These are phyloP conservation scores for Ogataea chonburiensis DNA, from an alignment of 805 yeast species.

Conservation along the genomic window DNA sequence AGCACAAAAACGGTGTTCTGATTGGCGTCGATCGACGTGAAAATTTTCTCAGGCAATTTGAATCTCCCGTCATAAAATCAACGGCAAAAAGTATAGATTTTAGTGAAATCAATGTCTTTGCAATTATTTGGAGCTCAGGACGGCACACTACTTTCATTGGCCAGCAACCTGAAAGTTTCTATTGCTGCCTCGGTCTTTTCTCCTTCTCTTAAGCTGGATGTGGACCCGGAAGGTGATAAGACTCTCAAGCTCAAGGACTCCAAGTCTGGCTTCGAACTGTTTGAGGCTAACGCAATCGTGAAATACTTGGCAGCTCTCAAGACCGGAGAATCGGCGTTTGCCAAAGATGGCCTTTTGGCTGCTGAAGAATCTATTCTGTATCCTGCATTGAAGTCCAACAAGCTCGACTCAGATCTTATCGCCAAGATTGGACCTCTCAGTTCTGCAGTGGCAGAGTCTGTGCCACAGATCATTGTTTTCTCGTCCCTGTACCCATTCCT, in stretches of 20 bases:
- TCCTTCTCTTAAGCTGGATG: constrained; percentile 28
- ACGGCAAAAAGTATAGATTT: constrained; percentile 3
- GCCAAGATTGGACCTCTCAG: constrained; percentile 17
- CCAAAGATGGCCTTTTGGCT: constrained; percentile 29
- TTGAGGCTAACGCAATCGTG: constrained; percentile 69
- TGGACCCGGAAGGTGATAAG: constrained; percentile 25
- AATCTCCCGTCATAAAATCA: not conserved
- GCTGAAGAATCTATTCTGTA: constrained; percentile 47
- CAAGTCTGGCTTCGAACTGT: constrained; percentile 46
- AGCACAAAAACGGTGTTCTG: too few species aligned
- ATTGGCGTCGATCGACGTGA: constrained; percentile 11
- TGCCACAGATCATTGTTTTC: constrained; percentile 58
- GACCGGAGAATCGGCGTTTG: constrained; percentile 19
- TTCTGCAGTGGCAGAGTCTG: constrained; percentile 36
- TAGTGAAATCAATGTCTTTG: constrained; percentile 23
- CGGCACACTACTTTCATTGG: constrained; percentile 32
- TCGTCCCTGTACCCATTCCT: constrained; percentile 52
- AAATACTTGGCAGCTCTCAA: constrained; percentile 50
- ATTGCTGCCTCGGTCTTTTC: constrained; percentile 40
- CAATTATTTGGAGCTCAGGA: constrained; percentile 35
- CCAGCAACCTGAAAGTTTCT: constrained; percentile 43
- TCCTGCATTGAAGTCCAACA: constrained; percentile 38
- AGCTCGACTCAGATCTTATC: constrained; percentile 25
- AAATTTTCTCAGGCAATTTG: constrained; percentile 7
- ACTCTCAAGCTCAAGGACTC: constrained; percentile 29